Evolutionary conservation across 106 monocot species (phyloP), one percentile per base, ranked within the genome.

Genomic region (Dendrobium nobile): DNA sequence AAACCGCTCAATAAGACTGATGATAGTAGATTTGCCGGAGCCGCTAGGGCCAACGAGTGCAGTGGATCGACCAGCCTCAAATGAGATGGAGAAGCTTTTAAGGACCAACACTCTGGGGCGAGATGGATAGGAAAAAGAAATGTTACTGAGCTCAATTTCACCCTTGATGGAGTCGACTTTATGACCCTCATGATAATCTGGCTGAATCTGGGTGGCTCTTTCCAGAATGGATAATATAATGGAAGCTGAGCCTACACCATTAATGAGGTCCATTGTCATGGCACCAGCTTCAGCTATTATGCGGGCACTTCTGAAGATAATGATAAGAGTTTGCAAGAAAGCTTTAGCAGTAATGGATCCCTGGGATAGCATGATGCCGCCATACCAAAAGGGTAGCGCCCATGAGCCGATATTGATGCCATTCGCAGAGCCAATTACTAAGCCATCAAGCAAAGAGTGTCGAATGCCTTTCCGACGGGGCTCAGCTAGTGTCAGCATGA

Each of bases 11-110:
- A 85, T 82, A 18, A 85, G 85, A 19, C 85, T 73, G n/a, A 85
- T 85, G 51, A 85, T 75, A 24, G 85, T 85, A 11, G 81, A 81
- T 70, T 86, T 86, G 0, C 86, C 86, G 17, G 86, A 86, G 16
- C 86, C 86, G 16, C 86, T 86, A 10, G 72, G 43, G 43, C 85
- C 85, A 8, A 85, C 85, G 22, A 85, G 41, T 59, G 85, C 85
- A 3, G 78, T 82, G 19, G 85, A 85, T n/a, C 74, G 80, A 0
- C 73, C 77, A 0, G 77, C 78, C 26, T 73, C 72, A 17, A 85
- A 73, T 26, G n/a, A 78, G 7, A 85, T n/a, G 28, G 77, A 78
- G 37, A 85, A 82, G 0, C 47, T 43, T 47, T 41, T 81, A 16
- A 85, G 73, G 15, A 82, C 77, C 6, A 78, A 9, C 73, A 74